Evolutionary conservation across 2,329 filamentous ascomycete genomes (phyloP), one percentile per base, ranked within the genome.

Genomic region (Talaromyces sp.): DNA sequence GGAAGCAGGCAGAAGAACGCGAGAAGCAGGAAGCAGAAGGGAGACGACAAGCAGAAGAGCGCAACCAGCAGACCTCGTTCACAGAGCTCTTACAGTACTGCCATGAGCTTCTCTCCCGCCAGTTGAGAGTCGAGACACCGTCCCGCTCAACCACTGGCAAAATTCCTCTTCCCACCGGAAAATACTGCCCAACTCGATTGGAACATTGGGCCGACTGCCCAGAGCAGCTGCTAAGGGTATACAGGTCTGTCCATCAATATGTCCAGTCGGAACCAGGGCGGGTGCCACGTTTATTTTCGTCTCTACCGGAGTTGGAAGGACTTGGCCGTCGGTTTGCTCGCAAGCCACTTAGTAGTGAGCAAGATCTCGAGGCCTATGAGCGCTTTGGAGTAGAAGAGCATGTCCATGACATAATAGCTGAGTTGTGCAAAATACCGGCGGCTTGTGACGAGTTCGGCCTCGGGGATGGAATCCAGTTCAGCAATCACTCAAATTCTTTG

Each of bases 361-460:
- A 57, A 52, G 57, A 51, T 11, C 49, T 60, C 20, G 49, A 60
- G 41, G 41, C 43, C 9, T 59, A 55, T 41, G 35, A 55, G 51
- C 49, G 46, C 13, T 48, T 59, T 13, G 51, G 17, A 0, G 52
- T 60, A 8, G 52, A 60, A 54, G 50, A 57, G 3, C 45, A 57
- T 27, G 45, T 60, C 35, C 10, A 57, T 20, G 54, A 65, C 42
- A 68, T 71, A 33, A 66, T 70, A 47, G 51, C 60, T 16, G 57
- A 65, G 36, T 55, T 70, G 20, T 64, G 61, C 50, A 58, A 61
- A 42, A 57, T 67, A 51, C 62, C 65, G 32, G 63, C 57, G 33
- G 66, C 67, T 49, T 52, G 58, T 46, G 44, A 50, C 20, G 51
- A 55, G 44, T 64, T 69, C 41, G 43, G 60, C 9, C 52, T 69